Conservation (phyloP, 345 rosid species). For the Reutealis trisperma region DNA sequence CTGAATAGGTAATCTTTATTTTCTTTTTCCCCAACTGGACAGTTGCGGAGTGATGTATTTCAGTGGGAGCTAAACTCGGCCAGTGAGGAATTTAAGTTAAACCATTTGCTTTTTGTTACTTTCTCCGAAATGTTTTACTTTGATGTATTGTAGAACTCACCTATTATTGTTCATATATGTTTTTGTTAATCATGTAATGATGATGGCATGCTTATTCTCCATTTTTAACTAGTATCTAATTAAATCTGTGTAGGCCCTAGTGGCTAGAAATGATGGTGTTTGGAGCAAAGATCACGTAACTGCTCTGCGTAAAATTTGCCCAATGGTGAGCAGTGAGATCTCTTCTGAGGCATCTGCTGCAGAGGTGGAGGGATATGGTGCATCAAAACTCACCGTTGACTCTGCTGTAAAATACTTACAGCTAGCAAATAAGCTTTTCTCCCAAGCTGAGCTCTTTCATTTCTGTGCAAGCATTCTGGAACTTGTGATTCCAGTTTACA, state of each 20-base stretch:
- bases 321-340: conserved; percentile 90
- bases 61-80: neutral
- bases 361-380: conserved; percentile 99
- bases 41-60: neutral
- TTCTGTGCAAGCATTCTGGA: conserved; percentile 96
- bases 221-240: conserved; percentile 12
- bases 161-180: neutral
- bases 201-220: neutral
- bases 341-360: conserved; percentile 95
- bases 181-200: neutral
- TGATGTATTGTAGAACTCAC: neutral
- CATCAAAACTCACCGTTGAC: conserved; percentile 98
- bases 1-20: neutral
- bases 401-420: conserved; percentile 97
- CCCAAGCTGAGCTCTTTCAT: conserved; percentile 96
- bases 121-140: neutral
- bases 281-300: conserved; percentile 95
- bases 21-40: neutral
- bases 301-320: conserved; percentile 88
- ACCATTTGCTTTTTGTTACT: neutral
- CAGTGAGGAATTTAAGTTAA: neutral
- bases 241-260: conserved; percentile 68
- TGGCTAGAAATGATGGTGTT: conserved; percentile 93
- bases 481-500: conserved; percentile 95
- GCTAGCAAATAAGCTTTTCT: conserved; percentile 93